These are phyloP conservation scores for Coprinopsis marcescibilis DNA, from an alignment of 768 basidiomycete species.

Conservation along the genomic window DNA sequence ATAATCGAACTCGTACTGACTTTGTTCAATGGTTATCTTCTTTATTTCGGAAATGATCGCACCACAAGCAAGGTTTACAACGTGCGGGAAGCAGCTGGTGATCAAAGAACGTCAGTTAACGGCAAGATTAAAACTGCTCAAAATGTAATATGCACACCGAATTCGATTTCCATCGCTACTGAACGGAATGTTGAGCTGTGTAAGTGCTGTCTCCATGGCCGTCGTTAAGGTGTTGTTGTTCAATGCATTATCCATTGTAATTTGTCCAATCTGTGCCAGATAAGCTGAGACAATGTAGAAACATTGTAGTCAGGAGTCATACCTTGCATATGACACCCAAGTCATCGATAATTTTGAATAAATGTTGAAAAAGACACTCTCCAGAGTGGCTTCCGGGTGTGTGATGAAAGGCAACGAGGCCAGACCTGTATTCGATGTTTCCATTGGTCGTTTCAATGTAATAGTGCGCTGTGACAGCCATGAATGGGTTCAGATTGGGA, in stretches of 20 bases:
- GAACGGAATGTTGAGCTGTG: no score
- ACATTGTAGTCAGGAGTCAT: neutral
- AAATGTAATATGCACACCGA: no score
- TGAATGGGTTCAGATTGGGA: neutral
- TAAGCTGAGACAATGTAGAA: neutral
- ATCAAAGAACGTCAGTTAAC: no score
- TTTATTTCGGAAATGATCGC: no score
- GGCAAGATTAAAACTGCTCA: no score
- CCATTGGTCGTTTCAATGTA: neutral
- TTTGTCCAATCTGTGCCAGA: neutral
- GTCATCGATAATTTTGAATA: neutral
- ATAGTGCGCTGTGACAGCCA: slow-evolving; percentile 8
- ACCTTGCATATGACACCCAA: neutral
- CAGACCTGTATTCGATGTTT: neutral
- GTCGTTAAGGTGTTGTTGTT: no score
- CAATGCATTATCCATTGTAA: slow-evolving; percentile 5
- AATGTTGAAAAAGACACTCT: neutral
- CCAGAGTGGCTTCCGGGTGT: neutral
- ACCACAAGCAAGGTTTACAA: no score
- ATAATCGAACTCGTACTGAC: no score
- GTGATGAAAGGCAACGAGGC: neutral
- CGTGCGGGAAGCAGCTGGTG: no score
- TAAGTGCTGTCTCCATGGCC: no score
- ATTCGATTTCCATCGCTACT: no score
- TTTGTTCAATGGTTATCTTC: no score